A percentile compares a stretch with the other conserved stretches of the same genome.
phyloP scores from a whole-genome alignment of 495 filamentous ascomycete species.

The Letharia columbiana region DNA sequence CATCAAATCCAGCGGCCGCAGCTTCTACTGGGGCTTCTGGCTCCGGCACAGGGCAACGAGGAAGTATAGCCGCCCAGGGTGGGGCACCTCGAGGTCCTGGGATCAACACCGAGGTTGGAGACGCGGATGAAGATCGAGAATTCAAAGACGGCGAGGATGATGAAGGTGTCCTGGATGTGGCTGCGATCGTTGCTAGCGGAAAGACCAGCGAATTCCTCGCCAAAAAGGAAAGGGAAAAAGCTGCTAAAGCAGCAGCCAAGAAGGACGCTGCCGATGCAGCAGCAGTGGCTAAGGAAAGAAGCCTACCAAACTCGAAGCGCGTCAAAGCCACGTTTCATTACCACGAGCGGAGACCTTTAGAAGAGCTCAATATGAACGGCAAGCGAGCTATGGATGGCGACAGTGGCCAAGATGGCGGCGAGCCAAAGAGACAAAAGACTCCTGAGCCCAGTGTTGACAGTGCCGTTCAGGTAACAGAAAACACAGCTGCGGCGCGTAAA shows the following conservation, averaged over 20 bases:
- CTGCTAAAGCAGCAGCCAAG: conserved; percentile 54
- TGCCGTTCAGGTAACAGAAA: conserved; percentile 24
- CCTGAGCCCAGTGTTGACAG: conserved; percentile 25
- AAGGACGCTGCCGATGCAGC: conserved; percentile 32
- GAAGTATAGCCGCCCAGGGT: conserved; percentile 27
- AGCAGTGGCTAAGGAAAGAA: conserved; percentile 35
- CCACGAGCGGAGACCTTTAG: conserved; percentile 61
- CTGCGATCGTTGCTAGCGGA: conserved; percentile 83
- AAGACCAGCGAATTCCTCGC: conserved; percentile 88
- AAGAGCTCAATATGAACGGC: conserved; percentile 42
- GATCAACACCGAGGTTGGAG: conserved; percentile 43
- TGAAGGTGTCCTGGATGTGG: conserved; percentile 88
- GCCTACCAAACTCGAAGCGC: conserved; percentile 75
- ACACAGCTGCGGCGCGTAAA: conserved; percentile 23
- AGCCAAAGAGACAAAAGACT: conserved; percentile 36
- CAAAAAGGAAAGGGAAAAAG: conserved; percentile 84
- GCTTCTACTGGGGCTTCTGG: conserved; percentile 45
- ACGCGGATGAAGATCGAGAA: conserved; percentile 40
- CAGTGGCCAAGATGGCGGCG: conserved; percentile 31
- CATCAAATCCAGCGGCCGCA: conserved; percentile 49
- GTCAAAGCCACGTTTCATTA: conserved; percentile 70
- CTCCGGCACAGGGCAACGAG: conserved; percentile 31
- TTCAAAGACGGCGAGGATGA: conserved; percentile 46
- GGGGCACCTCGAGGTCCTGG: conserved; percentile 42
- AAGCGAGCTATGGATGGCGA: conserved; percentile 35